Evolutionary conservation across 225 moss, liverwort and hornwort species (phyloP).

Genomic region (Polytrichum commune): DNA sequence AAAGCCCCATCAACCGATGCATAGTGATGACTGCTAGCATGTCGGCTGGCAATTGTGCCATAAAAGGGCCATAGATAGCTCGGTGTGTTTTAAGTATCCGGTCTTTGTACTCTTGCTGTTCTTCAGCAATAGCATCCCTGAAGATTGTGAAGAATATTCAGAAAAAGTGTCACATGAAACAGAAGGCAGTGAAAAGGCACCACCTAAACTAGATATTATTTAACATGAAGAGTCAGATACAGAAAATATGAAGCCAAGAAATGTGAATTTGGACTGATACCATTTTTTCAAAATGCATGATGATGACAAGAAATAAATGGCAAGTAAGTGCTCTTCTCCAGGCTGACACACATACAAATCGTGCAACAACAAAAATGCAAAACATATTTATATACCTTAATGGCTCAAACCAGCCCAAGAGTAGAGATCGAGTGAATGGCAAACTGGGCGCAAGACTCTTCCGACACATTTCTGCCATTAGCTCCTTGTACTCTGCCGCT

Average conservation of each 20-base stretch:
- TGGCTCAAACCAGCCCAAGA: slow-evolving; percentile 97
- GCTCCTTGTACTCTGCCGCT: slow-evolving; percentile 70
- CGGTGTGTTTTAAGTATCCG: slow-evolving; percentile 49
- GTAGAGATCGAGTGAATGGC: slow-evolving; percentile 76
- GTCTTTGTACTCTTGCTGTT: slow-evolving; percentile 42
- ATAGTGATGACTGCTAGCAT: slow-evolving; percentile 96
- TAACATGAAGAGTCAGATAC: too few species aligned
- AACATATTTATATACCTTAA: slow-evolving; percentile 39
- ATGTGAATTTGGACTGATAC: too few species aligned
- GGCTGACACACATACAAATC: not conserved
- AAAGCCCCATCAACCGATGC: slow-evolving; percentile 83
- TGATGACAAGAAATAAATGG: too few species aligned
- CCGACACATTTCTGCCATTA: slow-evolving; percentile 89
- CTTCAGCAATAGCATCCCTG: slow-evolving; percentile 75
- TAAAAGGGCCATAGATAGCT: slow-evolving; percentile 67
- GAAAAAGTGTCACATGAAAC: too few species aligned
- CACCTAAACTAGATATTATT: too few species aligned
- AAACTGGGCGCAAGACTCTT: slow-evolving; percentile 89
- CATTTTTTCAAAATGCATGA: too few species aligned
- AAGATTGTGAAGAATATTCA: not conserved
- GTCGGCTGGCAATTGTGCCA: slow-evolving; percentile 73
- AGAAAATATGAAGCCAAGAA: too few species aligned
- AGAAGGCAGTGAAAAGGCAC: not conserved
- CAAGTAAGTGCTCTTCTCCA: too few species aligned
- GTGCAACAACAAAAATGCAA: not conserved